Evolutionary conservation across 805 yeast genomes (phyloP).

Genomic region (Yarrowia keelungensis): DNA sequence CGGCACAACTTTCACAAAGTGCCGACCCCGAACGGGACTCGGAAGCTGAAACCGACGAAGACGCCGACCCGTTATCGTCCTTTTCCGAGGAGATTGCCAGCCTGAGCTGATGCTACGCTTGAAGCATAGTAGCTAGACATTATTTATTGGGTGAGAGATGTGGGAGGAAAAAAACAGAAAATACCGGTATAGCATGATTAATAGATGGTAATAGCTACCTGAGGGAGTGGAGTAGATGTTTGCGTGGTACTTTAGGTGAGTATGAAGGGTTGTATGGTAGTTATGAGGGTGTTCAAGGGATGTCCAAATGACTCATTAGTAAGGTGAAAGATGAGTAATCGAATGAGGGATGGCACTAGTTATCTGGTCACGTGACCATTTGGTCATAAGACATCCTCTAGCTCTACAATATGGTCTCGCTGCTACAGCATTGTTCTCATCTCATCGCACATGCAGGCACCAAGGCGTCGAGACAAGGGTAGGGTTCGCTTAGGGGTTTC

Average conservation of each 20-base stretch:
- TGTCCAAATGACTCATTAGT: no score
- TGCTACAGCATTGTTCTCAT: no score
- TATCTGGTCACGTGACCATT: background rate
- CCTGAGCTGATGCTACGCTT: background rate
- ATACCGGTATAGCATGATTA: constrained; percentile 19
- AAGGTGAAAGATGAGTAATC: no score
- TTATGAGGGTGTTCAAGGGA: no score
- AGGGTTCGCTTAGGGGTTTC: background rate
- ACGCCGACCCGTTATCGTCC: constrained; percentile 28
- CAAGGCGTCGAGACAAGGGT: background rate
- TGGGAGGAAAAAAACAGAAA: background rate
- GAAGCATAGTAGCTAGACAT: background rate
- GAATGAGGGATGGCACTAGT: no score
- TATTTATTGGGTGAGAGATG: constrained; percentile 15
- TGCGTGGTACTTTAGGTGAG: background rate
- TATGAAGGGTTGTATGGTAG: background rate
- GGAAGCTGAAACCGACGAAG: constrained; percentile 37
- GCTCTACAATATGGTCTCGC: background rate
- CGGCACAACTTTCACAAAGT: no score
- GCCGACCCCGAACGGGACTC: constrained; percentile 5
- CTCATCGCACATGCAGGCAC: constrained; percentile 11
- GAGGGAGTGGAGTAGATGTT: background rate
- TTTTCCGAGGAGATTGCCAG: constrained; percentile 32
- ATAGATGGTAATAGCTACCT: constrained; percentile 1
- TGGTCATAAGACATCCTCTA: background rate